Conservation (phyloP, 345 rosid species). For the Eucalyptus camaldulensis region DNA sequence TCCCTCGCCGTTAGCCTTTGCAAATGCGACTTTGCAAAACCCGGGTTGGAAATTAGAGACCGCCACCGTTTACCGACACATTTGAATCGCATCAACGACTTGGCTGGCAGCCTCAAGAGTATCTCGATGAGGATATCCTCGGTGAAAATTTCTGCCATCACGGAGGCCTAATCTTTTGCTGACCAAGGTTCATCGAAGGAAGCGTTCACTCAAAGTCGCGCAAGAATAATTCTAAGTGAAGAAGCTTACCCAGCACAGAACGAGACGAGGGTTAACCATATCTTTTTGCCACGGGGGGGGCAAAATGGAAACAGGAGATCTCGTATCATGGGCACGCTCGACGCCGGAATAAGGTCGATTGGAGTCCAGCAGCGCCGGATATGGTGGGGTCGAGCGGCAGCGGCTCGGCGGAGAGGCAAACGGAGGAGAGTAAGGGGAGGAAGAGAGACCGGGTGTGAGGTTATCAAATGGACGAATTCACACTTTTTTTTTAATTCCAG, state of each 20-base stretch:
- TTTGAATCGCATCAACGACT: not conserved
- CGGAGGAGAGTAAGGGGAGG: not conserved
- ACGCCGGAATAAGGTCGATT: not conserved
- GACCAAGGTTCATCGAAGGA: not conserved
- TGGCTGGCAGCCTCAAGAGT: constrained; percentile 1
- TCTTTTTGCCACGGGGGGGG: not conserved
- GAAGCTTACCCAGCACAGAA: not conserved
- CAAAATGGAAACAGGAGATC: not conserved
- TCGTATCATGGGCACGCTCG: not conserved
- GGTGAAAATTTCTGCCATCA: not conserved
- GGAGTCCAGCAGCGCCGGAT: not conserved
- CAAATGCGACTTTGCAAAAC: not conserved
- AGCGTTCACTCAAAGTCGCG: not conserved
- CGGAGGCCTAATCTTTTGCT: not conserved
- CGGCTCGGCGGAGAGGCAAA: not conserved
- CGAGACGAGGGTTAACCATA: not conserved
- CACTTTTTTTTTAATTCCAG: too few relatives aligned
- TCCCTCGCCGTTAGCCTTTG: not conserved
- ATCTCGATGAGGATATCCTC: not conserved
- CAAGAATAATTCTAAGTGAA: not conserved
- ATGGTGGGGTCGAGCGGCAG: not conserved
- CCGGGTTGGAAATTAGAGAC: not conserved
- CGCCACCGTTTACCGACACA: not conserved
- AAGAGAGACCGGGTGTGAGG: not conserved
- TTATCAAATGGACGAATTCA: not conserved